Base-by-base conservation (phyloP, 2,329 filamentous ascomycete genomes). In the Penicillium capsulatum region DNA sequence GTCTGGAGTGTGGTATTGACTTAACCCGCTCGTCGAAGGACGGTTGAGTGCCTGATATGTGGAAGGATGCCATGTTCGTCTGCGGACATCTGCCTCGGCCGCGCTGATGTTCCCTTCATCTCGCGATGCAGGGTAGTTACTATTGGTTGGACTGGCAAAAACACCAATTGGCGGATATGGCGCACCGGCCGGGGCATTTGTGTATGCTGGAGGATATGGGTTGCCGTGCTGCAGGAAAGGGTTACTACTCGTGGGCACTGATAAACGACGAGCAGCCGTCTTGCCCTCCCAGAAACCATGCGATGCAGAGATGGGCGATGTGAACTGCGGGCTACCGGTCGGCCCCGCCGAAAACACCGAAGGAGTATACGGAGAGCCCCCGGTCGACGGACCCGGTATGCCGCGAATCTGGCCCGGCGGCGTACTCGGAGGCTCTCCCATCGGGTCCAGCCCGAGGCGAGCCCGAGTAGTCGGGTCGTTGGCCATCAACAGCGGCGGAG, bases 31-130 rank as follows among this genome's bases (percentile, higher is more conserved):
- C 10, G 82, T 84, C 11, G 78, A 76, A 34, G 82, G 79, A 20
- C 80, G 71, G 44, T 75, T 74, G 45, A 80, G 80, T 47, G 76
- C 76, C 11, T 81, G 84, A 46, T 88, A 65, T 3, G 68, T 68
- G 2, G 68, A 86, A 0, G 88, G 86, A 64, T 96, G 90, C 90
- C 90, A 96, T 2, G 90, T 96, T 37, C 89, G 79, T 46, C 90
- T 75, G 48, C 89, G 80, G 77, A 82, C 86, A 39, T 86, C 84
- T 29, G 88, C 82, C 47, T 94, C 88, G 1, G 77, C 69, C 5
- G 62, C 50, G 37, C 51, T 60, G 17, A 60, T 48, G n/a, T 44
- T 54, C 17, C 51, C 48, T 34, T 62, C 62, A 19, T 66, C 64
- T 17, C 63, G 59, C 4, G 62, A 56, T 15, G 53, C 37, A 14